Evolutionary conservation across 805 yeast genomes (phyloP).

Genomic region (Teunomyces panamensis): DNA sequence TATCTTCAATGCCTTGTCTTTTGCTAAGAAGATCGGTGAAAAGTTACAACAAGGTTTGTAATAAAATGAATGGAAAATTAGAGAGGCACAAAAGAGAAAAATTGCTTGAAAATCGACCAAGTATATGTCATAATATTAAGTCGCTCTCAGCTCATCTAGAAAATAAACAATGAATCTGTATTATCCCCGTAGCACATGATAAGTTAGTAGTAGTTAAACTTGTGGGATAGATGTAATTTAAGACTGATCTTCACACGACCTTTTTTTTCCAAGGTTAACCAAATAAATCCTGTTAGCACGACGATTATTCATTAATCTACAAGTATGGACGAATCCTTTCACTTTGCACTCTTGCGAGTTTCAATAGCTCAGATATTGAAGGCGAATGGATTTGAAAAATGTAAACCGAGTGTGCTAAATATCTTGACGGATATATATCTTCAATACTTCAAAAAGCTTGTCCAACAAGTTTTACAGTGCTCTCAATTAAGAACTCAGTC

Average conservation of each 20-base stretch:
- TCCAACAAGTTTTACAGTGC: slow-evolving; percentile 47
- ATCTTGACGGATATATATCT: slow-evolving; percentile 74
- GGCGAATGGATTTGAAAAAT: slow-evolving; percentile 80
- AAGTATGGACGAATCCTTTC: slow-evolving; percentile 38
- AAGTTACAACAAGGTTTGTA: slow-evolving; percentile 46
- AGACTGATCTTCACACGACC: background rate
- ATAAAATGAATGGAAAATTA: background rate
- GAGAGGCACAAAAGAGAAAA: background rate
- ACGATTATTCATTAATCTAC: slow-evolving; percentile 12
- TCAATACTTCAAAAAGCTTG: slow-evolving; percentile 56
- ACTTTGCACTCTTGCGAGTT: slow-evolving; percentile 36
- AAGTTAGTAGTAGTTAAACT: no score
- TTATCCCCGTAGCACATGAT: background rate
- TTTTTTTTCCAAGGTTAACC: background rate
- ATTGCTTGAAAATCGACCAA: background rate
- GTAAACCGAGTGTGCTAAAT: slow-evolving; percentile 69
- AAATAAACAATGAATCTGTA: background rate
- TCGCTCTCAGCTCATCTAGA: background rate
- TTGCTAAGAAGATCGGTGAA: slow-evolving; percentile 68
- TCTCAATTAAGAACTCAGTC: slow-evolving; percentile 41
- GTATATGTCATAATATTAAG: background rate
- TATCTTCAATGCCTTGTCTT: slow-evolving; percentile 78
- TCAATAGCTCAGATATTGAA: slow-evolving; percentile 59
- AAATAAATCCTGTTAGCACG: background rate
- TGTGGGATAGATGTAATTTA: no score